Conservation (phyloP, 106 monocot species). For the Allium sativum region DNA sequence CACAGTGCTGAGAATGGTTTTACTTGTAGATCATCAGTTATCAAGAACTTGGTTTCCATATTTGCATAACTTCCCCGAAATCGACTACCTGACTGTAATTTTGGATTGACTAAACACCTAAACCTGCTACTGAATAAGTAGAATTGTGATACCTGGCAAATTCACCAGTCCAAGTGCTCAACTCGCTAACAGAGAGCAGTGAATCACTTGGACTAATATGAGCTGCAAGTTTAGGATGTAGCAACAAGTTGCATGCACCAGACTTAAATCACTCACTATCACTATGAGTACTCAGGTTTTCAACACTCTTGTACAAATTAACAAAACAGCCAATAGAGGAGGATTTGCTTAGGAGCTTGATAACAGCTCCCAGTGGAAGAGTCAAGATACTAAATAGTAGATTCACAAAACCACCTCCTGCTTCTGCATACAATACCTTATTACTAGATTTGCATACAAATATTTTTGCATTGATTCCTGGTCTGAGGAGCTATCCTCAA, state of each 20-base stretch:
- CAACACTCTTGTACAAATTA: conserved; percentile 1
- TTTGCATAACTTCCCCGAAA: no score
- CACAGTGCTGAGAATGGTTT: no score
- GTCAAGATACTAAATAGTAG: conserved; percentile 5
- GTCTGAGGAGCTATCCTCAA: no score
- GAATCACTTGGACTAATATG: background rate
- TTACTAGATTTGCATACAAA: background rate
- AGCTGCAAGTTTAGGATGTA: background rate
- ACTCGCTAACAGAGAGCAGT: background rate
- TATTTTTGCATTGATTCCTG: background rate
- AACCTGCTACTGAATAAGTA: no score
- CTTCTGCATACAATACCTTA: conserved; percentile 12
- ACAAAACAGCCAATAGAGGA: background rate
- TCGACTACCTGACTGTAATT: no score
- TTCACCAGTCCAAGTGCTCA: background rate
- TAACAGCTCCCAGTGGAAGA: conserved; percentile 1
- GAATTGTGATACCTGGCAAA: background rate
- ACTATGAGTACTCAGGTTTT: background rate
- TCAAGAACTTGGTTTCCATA: no score
- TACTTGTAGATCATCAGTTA: no score
- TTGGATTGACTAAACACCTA: no score
- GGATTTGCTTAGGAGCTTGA: background rate
- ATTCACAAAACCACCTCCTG: conserved; percentile 3
- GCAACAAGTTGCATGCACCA: background rate
- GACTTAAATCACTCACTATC: background rate